Percentiles rank a stretch among this genome's conserved stretches.
These are phyloP conservation scores for Dillenia suffruticosa DNA, from an alignment of 164 flowering plant genomes.

Conservation along the genomic window DNA sequence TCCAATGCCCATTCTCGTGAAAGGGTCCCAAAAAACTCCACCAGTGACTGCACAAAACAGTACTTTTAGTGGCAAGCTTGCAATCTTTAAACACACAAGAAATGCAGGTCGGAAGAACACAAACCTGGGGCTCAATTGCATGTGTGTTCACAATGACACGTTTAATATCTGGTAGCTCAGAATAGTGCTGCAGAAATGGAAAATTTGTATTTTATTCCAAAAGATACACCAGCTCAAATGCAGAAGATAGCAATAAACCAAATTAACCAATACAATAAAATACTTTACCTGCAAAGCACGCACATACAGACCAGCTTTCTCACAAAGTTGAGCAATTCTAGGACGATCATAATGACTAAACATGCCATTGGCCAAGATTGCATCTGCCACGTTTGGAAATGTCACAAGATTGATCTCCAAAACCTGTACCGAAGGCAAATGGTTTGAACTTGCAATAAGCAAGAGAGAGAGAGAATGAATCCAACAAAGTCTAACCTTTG, in stretches of 20 bases:
- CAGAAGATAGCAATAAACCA: not conserved
- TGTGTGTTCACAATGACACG: slow-evolving; percentile 99
- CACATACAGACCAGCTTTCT: slow-evolving; percentile 89
- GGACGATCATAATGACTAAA: slow-evolving; percentile 99
- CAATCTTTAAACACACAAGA: not conserved
- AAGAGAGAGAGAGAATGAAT: no score
- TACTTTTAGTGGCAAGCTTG: slow-evolving; percentile 15
- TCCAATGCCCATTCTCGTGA: slow-evolving; percentile 98
- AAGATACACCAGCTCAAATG: not conserved
- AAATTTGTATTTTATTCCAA: slow-evolving; percentile 1
- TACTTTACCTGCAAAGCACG: slow-evolving; percentile 81
- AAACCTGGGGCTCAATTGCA: slow-evolving; percentile 99
- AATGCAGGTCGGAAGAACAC: not conserved
- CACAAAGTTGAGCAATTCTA: slow-evolving; percentile 98
- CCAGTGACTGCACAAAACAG: slow-evolving; percentile 68
- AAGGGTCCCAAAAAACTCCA: slow-evolving; percentile 98
- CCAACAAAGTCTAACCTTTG: slow-evolving; percentile 20
- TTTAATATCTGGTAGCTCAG: slow-evolving; percentile 92
- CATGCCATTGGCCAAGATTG: slow-evolving; percentile 98
- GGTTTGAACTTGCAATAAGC: not conserved
- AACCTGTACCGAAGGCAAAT: slow-evolving; percentile 45
- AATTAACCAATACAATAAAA: not conserved
- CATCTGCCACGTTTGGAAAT: slow-evolving; percentile 99
- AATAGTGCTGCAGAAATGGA: slow-evolving; percentile 72
- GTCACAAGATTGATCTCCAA: slow-evolving; percentile 96